Percentiles rank a stretch among this genome's conserved stretches.
Conservation (phyloP, 768 basidiomycete species). For the Suillus occidentalis region DNA sequence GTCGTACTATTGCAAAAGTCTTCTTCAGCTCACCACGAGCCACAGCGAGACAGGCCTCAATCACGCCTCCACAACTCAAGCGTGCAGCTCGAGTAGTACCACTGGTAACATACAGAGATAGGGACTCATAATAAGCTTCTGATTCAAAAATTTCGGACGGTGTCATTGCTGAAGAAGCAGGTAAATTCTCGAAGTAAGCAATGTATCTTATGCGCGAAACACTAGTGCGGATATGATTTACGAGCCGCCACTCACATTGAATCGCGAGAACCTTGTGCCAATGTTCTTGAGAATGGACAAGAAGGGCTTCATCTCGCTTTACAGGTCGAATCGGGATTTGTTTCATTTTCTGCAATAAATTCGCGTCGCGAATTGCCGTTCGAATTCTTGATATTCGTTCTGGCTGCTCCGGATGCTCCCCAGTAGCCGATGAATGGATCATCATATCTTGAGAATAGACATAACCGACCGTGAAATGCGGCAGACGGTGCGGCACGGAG, state of each 20-base stretch:
- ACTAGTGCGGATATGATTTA: conserved; percentile 17
- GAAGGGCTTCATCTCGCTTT: conserved; percentile 72
- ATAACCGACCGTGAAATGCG: conserved; percentile 62
- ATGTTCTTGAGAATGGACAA: conserved; percentile 89
- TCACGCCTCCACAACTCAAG: conserved; percentile 91
- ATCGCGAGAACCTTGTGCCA: conserved; percentile 90
- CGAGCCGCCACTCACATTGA: conserved; percentile 54
- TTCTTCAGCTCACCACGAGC: conserved; percentile 80
- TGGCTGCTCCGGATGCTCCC: conserved; percentile 71
- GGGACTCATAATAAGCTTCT: conserved; percentile 80
- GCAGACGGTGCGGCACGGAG: conserved; percentile 31
- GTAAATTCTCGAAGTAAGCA: conserved; percentile 9
- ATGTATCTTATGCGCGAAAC: conserved; percentile 11
- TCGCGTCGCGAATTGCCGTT: conserved; percentile 56
- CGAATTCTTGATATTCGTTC: conserved; percentile 79
- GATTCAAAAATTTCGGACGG: conserved; percentile 75
- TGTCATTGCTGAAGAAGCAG: conserved; percentile 56
- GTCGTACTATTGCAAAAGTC: conserved; percentile 92
- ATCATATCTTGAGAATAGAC: conserved; percentile 89
- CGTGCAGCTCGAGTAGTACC: conserved; percentile 83
- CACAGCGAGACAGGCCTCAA: conserved; percentile 86
- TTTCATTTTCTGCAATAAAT: conserved; percentile 71
- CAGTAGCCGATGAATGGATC: conserved; percentile 66
- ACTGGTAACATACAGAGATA: conserved; percentile 90
- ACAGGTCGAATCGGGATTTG: conserved; percentile 75